phyloP scores from a whole-genome alignment of 805 yeast genomes.

The Cyberlindnera euphorbiiphila region DNA sequence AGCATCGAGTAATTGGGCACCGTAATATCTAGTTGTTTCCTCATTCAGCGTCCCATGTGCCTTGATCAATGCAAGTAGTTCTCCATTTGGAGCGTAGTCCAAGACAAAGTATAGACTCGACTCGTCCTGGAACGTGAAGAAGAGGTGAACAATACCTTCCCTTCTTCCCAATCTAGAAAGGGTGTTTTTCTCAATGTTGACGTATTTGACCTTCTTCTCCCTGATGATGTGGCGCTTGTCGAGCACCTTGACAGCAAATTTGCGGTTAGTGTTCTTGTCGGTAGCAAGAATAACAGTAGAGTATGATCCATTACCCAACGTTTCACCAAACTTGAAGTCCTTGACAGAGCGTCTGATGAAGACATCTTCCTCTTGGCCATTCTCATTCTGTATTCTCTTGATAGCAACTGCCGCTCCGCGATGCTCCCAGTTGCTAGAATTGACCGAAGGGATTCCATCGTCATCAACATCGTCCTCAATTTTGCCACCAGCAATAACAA shows the following conservation, averaged over 20 bases:
- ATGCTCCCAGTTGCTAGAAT: conserved; percentile 26
- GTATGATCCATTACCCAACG: conserved; percentile 94
- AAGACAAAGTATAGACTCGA: conserved; percentile 67
- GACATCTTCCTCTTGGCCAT: conserved; percentile 50
- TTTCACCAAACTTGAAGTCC: conserved; percentile 85
- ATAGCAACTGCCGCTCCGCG: conserved; percentile 57
- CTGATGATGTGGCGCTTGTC: conserved; percentile 75
- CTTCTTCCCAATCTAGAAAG: conserved; percentile 61
- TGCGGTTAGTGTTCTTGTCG: conserved; percentile 68
- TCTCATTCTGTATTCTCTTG: conserved; percentile 38
- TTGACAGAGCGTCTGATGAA: conserved; percentile 56
- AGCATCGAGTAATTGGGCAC: conserved; percentile 73
- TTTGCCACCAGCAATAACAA: no score
- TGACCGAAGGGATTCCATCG: conserved; percentile 5
- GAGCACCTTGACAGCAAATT: conserved; percentile 74
- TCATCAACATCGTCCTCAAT: conserved; percentile 5
- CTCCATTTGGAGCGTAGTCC: conserved; percentile 80
- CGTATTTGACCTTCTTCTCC: conserved; percentile 82
- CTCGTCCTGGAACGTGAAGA: conserved; percentile 78
- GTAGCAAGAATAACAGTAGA: conserved; percentile 88
- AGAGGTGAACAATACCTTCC: conserved; percentile 62
- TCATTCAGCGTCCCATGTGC: conserved; percentile 69
- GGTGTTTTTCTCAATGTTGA: conserved; percentile 78
- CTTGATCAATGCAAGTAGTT: conserved; percentile 62
- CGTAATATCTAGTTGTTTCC: conserved; percentile 61